phyloP scores from a whole-genome alignment of 495 filamentous ascomycete species.

The Aspergillus nanangensis region DNA sequence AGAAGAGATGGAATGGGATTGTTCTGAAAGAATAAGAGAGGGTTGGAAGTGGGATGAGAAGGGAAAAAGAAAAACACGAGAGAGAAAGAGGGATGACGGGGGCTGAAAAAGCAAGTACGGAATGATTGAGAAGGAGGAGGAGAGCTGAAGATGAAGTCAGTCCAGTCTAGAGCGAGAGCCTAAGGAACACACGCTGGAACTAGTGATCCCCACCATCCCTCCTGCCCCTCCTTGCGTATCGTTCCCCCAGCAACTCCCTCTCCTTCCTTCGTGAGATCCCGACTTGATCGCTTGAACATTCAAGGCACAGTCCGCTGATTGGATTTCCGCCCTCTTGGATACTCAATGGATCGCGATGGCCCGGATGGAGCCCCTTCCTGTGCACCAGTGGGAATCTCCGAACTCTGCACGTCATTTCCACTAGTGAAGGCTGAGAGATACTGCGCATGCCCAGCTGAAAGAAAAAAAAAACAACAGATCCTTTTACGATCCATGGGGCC shows the following conservation, averaged over 20 bases:
- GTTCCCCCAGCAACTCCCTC: slow-evolving; percentile 36
- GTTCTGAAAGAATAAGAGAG: not conserved
- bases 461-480: not conserved
- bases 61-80: not conserved
- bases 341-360: slow-evolving; percentile 4
- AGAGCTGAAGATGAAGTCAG: not conserved
- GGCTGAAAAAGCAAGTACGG: not conserved
- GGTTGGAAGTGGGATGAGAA: slow-evolving; percentile 1
- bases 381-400: not conserved
- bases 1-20: not conserved
- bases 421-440: slow-evolving; percentile 7
- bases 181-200: no score
- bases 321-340: not conserved
- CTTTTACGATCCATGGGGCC: slow-evolving; percentile 2
- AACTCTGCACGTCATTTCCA: slow-evolving; percentile 17
- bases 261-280: slow-evolving; percentile 10
- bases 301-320: slow-evolving; percentile 4
- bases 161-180: not conserved
- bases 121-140: not conserved
- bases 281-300: slow-evolving; percentile 4
- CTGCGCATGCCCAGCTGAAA: not conserved
- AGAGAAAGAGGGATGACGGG: not conserved
- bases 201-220: not conserved
- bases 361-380: not conserved
- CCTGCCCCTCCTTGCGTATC: slow-evolving; percentile 5